Conservation (phyloP, 805 yeast species). For the Yarrowia bubula region DNA sequence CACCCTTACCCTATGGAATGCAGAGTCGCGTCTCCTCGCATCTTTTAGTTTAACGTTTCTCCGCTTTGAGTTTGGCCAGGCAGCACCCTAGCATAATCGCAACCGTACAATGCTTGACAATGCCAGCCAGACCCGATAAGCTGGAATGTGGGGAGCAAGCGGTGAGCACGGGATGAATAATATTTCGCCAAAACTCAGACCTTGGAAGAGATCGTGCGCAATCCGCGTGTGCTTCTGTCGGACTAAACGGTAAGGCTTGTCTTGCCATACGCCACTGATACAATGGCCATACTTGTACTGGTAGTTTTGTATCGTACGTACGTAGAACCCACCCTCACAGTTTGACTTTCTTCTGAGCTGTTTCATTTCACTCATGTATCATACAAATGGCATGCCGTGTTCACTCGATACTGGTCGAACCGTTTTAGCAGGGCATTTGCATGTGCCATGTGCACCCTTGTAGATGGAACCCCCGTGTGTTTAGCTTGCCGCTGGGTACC, state of each 20-base stretch:
- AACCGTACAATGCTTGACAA: conserved; percentile 20
- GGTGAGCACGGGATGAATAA: background rate
- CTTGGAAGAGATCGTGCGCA: background rate
- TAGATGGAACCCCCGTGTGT: no score
- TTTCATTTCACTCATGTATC: no score
- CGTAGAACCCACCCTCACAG: no score
- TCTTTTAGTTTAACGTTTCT: background rate
- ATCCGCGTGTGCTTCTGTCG: background rate
- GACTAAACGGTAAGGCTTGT: no score
- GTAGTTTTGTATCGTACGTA: no score
- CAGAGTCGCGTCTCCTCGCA: conserved; percentile 20
- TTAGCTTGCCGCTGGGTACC: no score
- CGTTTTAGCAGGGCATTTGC: background rate
- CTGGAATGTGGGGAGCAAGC: conserved; percentile 12
- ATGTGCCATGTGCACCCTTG: no score
- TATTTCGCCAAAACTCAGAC: background rate
- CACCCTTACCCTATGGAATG: conserved; percentile 23
- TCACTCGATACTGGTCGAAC: no score
- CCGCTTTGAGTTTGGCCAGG: background rate
- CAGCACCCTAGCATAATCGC: conserved; percentile 23
- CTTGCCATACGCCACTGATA: no score
- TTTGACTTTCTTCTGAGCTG: background rate
- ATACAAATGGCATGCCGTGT: background rate
- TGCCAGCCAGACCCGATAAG: conserved; percentile 14
- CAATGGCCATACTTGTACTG: no score